Base-by-base conservation (phyloP, 805 yeast genomes). In the Zygotorulaspora chibaensis region DNA sequence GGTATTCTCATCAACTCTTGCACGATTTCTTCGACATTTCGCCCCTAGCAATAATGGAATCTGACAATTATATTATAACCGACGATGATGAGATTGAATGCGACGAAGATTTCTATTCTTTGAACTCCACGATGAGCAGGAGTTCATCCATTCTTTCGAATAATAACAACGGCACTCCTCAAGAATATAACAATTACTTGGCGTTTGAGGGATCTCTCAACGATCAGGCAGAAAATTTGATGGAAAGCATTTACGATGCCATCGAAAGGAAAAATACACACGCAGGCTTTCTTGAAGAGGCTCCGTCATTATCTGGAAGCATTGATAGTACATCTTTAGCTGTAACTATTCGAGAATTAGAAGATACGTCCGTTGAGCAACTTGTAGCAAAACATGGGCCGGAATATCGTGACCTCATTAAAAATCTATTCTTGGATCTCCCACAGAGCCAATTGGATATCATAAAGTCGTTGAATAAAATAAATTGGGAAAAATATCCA, bases 401-500 rank as follows among this genome's bases (percentile, higher is more conserved):
- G n/a, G 34, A 43, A 8, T 38, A 34, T 40, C 26, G 27, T 5
- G 46, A 40, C 9, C 30, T 54, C n/a, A 47, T 56, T 10, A 45
- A 49, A 18, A 52, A 54, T 37, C 49, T 56, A 37, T 51, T 43
- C 33, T 36, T 56, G 15, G 46, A 47, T 23, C 33, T 56, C 12
- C 35, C 54, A 10, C 48, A 51, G 8, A 50, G 59, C 27, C 90
- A 86, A 58, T 55, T 65, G 42, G 67, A 61, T 11, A 84, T 85
- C 35, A 72, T 84, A 27, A 65, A 65, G 25, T 71, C 74, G 42
- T 72, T 87, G 59, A 87, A 87, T 62, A 53, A 63, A 3, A 61
- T 86, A 3, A 57, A 67, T 1, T 88, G 95, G 95, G 62, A 68
- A 35, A 87, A 86, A 59, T 83, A 65, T 54, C 90, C 93, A 0